A percentile compares a stretch with the other conserved stretches of the same genome.
Evolutionary conservation across 495 filamentous ascomycete species (phyloP).

Genomic region (Friedmanniomyces endolithicus): DNA sequence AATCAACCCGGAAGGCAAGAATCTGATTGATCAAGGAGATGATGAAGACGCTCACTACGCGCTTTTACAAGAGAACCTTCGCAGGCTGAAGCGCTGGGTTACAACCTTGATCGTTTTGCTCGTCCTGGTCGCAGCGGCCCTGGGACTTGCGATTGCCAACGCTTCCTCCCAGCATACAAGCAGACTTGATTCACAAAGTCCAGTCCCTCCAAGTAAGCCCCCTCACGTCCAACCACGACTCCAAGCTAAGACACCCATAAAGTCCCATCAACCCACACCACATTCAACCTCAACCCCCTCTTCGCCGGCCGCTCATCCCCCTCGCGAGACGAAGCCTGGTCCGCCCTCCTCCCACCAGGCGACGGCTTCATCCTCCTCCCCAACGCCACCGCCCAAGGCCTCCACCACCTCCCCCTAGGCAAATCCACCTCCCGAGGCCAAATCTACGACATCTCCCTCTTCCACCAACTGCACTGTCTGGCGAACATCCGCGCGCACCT

Average conservation of each 20-base stretch:
- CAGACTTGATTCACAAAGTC: no score
- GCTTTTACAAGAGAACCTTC: neutral
- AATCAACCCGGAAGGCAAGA: neutral
- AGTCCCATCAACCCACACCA: neutral
- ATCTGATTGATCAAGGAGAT: neutral
- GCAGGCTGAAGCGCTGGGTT: conserved; percentile 1
- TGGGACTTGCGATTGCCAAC: neutral
- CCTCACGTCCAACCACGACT: conserved; percentile 1
- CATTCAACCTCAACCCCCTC: conserved; percentile 11
- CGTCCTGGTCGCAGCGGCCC: neutral
- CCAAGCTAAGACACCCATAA: neutral
- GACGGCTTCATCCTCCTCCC: conserved; percentile 17
- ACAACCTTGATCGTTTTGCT: neutral
- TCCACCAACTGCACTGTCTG: conserved; percentile 21
- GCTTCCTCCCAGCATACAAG: neutral
- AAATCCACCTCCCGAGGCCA: conserved; percentile 5
- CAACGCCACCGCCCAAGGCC: neutral
- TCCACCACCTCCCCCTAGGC: conserved; percentile 10
- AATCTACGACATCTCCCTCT: conserved; percentile 19
- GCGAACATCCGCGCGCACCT: conserved; percentile 9
- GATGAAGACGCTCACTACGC: neutral
- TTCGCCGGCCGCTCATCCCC: conserved; percentile 10
- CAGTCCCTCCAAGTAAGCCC: no score
- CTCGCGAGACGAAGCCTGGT: conserved; percentile 13
- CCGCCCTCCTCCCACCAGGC: neutral